Evolutionary conservation across 495 filamentous ascomycete species (phyloP).

Genomic region (Aspergillus cristatus): DNA sequence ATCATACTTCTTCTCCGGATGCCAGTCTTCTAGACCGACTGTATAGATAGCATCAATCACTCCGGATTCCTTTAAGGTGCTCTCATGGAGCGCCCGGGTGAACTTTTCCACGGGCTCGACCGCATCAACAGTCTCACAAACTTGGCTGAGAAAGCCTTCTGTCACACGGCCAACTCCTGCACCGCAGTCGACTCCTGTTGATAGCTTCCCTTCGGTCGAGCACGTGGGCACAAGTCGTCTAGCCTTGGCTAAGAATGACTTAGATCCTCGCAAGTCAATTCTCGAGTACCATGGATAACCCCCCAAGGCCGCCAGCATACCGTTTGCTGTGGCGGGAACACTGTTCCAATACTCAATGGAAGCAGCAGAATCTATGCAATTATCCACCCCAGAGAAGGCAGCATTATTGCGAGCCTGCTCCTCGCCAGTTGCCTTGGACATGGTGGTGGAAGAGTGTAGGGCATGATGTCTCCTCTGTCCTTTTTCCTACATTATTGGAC

Average conservation of each 20-base stretch:
- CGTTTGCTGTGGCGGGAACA: conserved; percentile 53
- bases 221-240: conserved; percentile 31
- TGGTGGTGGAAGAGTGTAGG: no score
- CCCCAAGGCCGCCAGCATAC: conserved; percentile 58
- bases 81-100: conserved; percentile 20
- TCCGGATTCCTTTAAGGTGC: conserved; percentile 16
- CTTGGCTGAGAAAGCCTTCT: conserved; percentile 39
- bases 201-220: conserved; percentile 15
- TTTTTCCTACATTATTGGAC: no score
- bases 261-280: conserved; percentile 68
- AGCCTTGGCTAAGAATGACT: conserved; percentile 67
- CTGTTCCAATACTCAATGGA: conserved; percentile 54
- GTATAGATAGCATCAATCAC: conserved; percentile 56
- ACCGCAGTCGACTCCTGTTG: conserved; percentile 46
- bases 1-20: conserved; percentile 46
- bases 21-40: conserved; percentile 66
- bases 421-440: no score
- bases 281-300: conserved; percentile 62
- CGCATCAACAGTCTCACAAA: conserved; percentile 45
- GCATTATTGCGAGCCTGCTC: no score
- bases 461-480: no score
- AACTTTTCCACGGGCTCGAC: conserved; percentile 50
- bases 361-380: conserved; percentile 1
- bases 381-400: not conserved
- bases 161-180: conserved; percentile 55